These are phyloP conservation scores for Meyerozyma elateridarum DNA, from an alignment of 1,139 yeast genomes.

Conservation along the genomic window DNA sequence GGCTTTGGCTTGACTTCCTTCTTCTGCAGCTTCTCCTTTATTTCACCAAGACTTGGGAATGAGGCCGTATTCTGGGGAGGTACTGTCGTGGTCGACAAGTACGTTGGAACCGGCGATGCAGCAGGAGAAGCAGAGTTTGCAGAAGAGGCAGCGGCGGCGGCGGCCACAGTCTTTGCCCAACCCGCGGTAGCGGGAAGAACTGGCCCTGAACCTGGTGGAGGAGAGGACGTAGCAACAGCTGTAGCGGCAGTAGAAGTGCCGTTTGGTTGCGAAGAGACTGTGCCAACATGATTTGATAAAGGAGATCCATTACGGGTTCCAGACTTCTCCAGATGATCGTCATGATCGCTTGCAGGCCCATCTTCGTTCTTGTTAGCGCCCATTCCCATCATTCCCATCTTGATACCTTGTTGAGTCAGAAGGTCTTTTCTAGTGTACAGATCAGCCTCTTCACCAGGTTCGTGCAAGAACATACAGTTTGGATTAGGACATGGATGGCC, in stretches of 20 bases:
- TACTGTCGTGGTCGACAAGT: too few species aligned
- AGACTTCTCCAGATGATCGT: slow-evolving; percentile 12
- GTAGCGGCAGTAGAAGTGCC: slow-evolving; percentile 9
- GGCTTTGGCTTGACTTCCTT: slow-evolving; percentile 27
- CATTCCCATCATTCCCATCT: slow-evolving; percentile 48
- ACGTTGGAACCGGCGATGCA: slow-evolving; percentile 64
- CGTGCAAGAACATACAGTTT: slow-evolving; percentile 97
- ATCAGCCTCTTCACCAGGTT: slow-evolving; percentile 99
- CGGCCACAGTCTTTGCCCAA: slow-evolving; percentile 44
- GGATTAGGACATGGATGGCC: slow-evolving; percentile 98
- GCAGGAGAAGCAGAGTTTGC: slow-evolving; percentile 41
- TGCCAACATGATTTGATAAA: too few species aligned
- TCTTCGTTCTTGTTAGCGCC: slow-evolving; percentile 9
- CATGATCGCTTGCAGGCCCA: slow-evolving; percentile 9
- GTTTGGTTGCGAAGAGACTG: too few species aligned
- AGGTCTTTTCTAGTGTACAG: slow-evolving; percentile 91
- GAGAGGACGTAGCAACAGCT: slow-evolving; percentile 13
- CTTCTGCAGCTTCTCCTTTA: slow-evolving; percentile 34
- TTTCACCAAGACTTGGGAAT: slow-evolving; percentile 71
- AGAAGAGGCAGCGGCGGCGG: slow-evolving; percentile 33
- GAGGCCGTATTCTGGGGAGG: slow-evolving; percentile 53
- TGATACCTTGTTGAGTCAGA: slow-evolving; percentile 72
- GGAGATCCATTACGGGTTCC: too few species aligned
- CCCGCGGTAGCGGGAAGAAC: slow-evolving; percentile 55
- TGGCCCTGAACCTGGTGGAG: slow-evolving; percentile 19